Evolutionary conservation across 78 protist species (phyloP), one percentile per base, ranked within the genome.

Genomic region (Dictyostelium capitatum): DNA sequence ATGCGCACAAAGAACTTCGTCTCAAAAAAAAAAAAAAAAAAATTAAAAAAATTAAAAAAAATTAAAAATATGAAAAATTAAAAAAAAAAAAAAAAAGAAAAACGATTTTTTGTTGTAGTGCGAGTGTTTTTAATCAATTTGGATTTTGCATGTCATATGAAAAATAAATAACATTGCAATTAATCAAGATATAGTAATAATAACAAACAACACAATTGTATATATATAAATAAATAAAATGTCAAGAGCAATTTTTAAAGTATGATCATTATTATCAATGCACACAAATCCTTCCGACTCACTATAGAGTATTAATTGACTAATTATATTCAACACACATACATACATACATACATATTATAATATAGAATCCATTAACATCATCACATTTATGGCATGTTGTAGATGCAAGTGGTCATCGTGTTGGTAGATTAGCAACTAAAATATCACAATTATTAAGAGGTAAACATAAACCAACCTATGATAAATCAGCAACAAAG

Each of bases 401-500:
- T 25, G 17, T 95, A 53, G 95, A 95, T 80, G 97, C 97, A 23
- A 74, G 79, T 41, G 92, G 80, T 23, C 91, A 83, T 56, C 82
- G 73, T 30, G 91, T 95, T 50, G 97, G 97, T 80, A 87, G 74
- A 54, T 64, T 95, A 83, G 97, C 97, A 84, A 79, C 94, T 9
- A 84, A 78, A 75, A 89, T 82, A 14, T 74, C 97, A 23, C 50
- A 41, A 12, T 73, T 95, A 43, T 79, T 95, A 28, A 32, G 84
- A 56, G 97, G 97, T 28, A 95, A 95, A 91, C 95, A 95, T 90
- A 95, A 95, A 70, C 97, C 97, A 72, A 83, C 72, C 54, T 89
- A 20, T 67, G 89, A 72, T 65, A 75, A 32, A 78, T 62, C 83
- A 82, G 82, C 73, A 20, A 1, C 90, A 25, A 19, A 20, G 2